Evolutionary conservation across 176 grass and related monocot species (phyloP).

Genomic region (Hordeum marinum): DNA sequence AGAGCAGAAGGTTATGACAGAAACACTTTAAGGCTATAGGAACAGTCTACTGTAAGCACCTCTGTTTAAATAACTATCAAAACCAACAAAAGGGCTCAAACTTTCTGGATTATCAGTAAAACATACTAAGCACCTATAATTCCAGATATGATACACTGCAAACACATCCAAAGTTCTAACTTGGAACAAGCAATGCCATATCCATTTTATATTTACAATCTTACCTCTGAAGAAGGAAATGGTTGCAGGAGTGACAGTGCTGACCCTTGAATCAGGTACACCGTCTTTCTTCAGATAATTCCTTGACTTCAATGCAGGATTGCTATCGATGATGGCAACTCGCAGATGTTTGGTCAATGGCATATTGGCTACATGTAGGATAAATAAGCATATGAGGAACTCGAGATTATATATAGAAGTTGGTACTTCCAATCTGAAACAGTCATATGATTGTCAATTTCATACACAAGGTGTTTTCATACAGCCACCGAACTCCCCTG

Average conservation of each 20-base stretch:
- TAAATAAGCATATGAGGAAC: slow-evolving; percentile 16
- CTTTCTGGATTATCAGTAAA: background rate
- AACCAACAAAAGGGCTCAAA: background rate
- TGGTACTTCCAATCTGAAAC: background rate
- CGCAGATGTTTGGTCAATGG: slow-evolving; percentile 75
- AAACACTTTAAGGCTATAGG: background rate
- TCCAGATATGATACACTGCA: background rate
- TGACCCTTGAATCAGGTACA: slow-evolving; percentile 80
- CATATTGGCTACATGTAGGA: slow-evolving; percentile 52
- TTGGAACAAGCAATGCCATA: background rate
- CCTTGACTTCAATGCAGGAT: slow-evolving; percentile 52
- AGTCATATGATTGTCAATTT: background rate
- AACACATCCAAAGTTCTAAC: background rate
- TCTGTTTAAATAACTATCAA: background rate
- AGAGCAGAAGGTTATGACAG: background rate
- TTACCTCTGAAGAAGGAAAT: slow-evolving; percentile 84
- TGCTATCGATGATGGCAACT: slow-evolving; percentile 71
- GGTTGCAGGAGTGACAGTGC: slow-evolving; percentile 81
- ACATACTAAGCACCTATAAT: background rate
- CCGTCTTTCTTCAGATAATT: slow-evolving; percentile 56
- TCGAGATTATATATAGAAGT: background rate
- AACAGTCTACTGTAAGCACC: background rate
- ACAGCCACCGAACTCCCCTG: background rate
- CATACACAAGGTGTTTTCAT: slow-evolving; percentile 24
- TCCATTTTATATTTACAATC: background rate